Conservation (phyloP, 2,329 filamentous ascomycete genomes). For the Penicillium sp. region DNA sequence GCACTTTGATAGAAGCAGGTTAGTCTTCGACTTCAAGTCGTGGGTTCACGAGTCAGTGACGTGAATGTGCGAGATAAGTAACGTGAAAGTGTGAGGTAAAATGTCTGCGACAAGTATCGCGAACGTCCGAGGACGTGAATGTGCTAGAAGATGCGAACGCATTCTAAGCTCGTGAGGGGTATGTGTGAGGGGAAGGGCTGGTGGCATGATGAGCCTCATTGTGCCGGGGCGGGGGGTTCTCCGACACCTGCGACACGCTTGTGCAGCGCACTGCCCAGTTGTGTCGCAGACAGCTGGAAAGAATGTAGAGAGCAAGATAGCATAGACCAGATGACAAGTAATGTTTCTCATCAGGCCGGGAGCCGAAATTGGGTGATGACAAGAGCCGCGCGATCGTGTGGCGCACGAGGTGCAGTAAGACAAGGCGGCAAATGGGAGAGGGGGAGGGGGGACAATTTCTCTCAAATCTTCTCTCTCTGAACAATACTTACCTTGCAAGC, state of each 20-base stretch:
- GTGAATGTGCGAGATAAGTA: too few relatives aligned
- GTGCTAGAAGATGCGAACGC: not conserved
- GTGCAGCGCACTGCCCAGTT: conserved; percentile 1
- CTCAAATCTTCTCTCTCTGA: not conserved
- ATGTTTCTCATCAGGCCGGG: not conserved
- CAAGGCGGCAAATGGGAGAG: not conserved
- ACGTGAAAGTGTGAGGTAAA: too few relatives aligned
- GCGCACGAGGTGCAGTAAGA: not conserved
- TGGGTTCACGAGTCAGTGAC: too few relatives aligned
- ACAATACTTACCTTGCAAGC: conserved; percentile 12
- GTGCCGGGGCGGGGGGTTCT: conserved; percentile 1
- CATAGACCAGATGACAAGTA: not conserved
- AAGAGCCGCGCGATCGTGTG: not conserved
- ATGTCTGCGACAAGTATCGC: too few relatives aligned
- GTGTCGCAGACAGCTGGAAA: not conserved
- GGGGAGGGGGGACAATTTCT: not conserved
- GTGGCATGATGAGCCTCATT: conserved; percentile 22
- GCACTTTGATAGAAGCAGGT: conserved; percentile 6
- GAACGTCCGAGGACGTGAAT: not conserved
- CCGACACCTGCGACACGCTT: not conserved
- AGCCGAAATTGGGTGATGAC: not conserved
- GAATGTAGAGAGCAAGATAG: not conserved
- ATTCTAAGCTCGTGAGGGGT: conserved; percentile 7
- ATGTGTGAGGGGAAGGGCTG: conserved; percentile 10
- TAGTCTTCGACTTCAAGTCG: not conserved